A percentile compares a stretch with the other conserved stretches of the same genome.
Evolutionary conservation across 257 asterid species (phyloP).

Genomic region (Primulina huaijiensis): DNA sequence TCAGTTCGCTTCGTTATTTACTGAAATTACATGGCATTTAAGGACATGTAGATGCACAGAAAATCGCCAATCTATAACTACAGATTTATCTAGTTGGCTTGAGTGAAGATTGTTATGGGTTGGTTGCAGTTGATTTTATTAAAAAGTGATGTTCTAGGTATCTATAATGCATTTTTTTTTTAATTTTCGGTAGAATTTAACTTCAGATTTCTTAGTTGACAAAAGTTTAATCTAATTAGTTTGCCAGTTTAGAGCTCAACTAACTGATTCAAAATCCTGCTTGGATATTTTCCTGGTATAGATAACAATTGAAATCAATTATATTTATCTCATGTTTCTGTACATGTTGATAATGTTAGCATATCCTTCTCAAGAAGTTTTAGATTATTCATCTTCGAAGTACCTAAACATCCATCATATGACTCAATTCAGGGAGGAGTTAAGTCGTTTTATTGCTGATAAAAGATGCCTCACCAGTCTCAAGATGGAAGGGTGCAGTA

Average conservation of each 20-base stretch:
- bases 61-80: not conserved
- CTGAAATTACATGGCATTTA: not conserved
- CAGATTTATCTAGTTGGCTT: conserved; percentile 1
- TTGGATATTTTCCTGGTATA: not conserved
- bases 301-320: not conserved
- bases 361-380: not conserved
- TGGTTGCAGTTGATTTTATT: conserved; percentile 3
- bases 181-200: not conserved
- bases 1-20: not conserved
- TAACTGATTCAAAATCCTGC: conserved; percentile 6
- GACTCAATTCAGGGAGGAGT: conserved; percentile 65
- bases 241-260: not conserved
- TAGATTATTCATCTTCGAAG: not conserved
- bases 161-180: not conserved
- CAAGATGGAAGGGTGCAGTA: conserved; percentile 94
- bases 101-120: conserved; percentile 2
- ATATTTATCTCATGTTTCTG: not conserved
- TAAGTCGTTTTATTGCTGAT: conserved; percentile 76
- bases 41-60: not conserved
- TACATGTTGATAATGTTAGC: not conserved
- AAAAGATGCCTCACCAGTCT: conserved; percentile 74
- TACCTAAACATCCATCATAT: conserved; percentile 6
- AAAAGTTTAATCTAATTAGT: not conserved
- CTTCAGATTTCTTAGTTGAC: not conserved
- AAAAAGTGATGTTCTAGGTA: conserved; percentile 4